Base-by-base conservation (phyloP, 495 filamentous ascomycete genomes). In the Hyaloscypha finlandica region DNA sequence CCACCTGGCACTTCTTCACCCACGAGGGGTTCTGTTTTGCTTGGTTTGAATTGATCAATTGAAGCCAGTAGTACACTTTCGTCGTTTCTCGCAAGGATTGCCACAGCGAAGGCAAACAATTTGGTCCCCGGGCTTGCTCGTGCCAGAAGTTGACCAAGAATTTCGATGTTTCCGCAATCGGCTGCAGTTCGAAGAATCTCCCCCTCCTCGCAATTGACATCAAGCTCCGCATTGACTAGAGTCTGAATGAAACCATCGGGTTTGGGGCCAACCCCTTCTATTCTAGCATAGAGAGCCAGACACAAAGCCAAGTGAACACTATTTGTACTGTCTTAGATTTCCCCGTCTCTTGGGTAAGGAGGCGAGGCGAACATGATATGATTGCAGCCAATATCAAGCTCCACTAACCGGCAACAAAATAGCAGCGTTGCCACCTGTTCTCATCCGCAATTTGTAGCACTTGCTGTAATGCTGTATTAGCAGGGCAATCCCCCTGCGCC, bases 171-270 rank as follows among this genome's bases (percentile, higher is more conserved):
- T 1, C 62, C 62, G 30, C 33, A 57, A 8, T 30, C 33, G 45
- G 30, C 45, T 12, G 52, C 62, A 32, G 57, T 57, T 64, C 57
- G 62, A 30, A 64, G 11, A 45, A 20, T 20, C 25, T 61, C 25
- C 39, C 59, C 59, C 30, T 57, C 42, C 30, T 57, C 48, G 25
- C 2, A 56, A 30, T 64, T 64, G 19, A 64, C 62, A 22, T 57
- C 62, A 6, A 30, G 20, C 29, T 57, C 33, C 2, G 52, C 62
- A 8, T 16, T 16, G n/a, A 61, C 14, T 8, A 64, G 53, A 19
- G 51, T 56, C 19, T 64, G 48, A 19, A 64, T 64, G 30, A 64
- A 51, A 57, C 12, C 45, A 32, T 64, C 62, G 25, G 25, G 25
- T 25, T 25, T 25, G 9, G 45, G 29, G 22, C 4, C 30, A n/a